These are phyloP conservation scores for Tremellales sp. DNA, from an alignment of 1,284 basidiomycete species.

Conservation along the genomic window DNA sequence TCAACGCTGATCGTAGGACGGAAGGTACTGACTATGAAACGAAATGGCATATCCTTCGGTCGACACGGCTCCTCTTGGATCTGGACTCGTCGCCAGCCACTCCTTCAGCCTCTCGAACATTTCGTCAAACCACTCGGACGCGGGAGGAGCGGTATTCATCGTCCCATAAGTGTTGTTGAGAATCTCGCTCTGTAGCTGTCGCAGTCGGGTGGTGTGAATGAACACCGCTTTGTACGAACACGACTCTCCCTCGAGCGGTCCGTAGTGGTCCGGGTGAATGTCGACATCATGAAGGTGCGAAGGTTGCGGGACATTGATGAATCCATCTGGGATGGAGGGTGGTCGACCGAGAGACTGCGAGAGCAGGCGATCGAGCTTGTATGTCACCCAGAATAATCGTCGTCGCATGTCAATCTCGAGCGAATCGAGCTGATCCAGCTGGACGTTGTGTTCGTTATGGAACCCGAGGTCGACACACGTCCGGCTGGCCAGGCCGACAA, in stretches of 20 bases:
- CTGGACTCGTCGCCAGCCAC: constrained; percentile 46
- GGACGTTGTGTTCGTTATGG: constrained; percentile 48
- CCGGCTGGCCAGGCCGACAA: constrained; percentile 48
- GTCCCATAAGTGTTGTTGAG: constrained; percentile 45
- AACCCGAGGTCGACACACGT: constrained; percentile 50
- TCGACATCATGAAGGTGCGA: constrained; percentile 45
- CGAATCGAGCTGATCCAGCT: constrained; percentile 41
- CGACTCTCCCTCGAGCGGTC: constrained; percentile 34
- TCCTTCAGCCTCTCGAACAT: constrained; percentile 46
- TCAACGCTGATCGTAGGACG: background rate
- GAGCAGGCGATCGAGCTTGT: constrained; percentile 49
- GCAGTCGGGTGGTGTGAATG: constrained; percentile 44
- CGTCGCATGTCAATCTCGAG: constrained; percentile 50
- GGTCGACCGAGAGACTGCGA: constrained; percentile 48
- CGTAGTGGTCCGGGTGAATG: constrained; percentile 37
- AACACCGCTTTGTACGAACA: constrained; percentile 48
- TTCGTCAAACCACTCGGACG: constrained; percentile 47
- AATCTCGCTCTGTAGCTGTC: constrained; percentile 49
- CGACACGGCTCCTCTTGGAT: constrained; percentile 46
- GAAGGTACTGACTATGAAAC: constrained; percentile 44
- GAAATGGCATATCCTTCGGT: constrained; percentile 48
- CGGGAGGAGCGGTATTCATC: constrained; percentile 30
- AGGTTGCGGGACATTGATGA: constrained; percentile 45
- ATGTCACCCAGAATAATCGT: constrained; percentile 48
- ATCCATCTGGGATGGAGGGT: constrained; percentile 48